These are phyloP conservation scores for Coemansia sp. DNA, from an alignment of 192 early-diverging fungal genomes.

Conservation along the genomic window DNA sequence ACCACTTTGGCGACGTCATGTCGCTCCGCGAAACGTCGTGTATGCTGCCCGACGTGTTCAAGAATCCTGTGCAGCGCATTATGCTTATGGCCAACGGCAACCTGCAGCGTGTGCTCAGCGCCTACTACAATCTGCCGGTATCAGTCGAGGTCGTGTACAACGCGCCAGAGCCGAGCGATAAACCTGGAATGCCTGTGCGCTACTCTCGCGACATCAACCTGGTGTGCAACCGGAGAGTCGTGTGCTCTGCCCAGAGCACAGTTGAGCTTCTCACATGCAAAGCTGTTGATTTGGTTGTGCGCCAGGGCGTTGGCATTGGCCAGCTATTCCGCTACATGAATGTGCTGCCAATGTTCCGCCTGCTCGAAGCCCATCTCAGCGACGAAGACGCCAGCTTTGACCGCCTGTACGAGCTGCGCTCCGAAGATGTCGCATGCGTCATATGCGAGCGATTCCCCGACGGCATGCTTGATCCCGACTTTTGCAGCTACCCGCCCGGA, in stretches of 20 bases:
- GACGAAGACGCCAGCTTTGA: conserved; percentile 44
- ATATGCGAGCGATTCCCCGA: conserved; percentile 47
- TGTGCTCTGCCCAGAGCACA: conserved; percentile 47
- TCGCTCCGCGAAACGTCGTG: conserved; percentile 54
- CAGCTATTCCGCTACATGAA: conserved; percentile 57
- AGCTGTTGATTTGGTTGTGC: conserved; percentile 46
- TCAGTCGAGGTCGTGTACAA: conserved; percentile 47
- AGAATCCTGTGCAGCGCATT: conserved; percentile 52
- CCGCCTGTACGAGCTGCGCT: conserved; percentile 47
- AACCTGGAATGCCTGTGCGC: conserved; percentile 28
- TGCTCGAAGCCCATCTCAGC: conserved; percentile 49
- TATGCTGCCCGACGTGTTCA: conserved; percentile 49
- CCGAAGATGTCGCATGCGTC: conserved; percentile 43
- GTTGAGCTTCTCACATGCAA: conserved; percentile 43
- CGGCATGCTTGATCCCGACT: conserved; percentile 50
- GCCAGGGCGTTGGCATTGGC: conserved; percentile 53
- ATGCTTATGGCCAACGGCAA: conserved; percentile 57
- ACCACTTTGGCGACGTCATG: conserved; percentile 56
- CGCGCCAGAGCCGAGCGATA: conserved; percentile 21
- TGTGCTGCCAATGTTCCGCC: conserved; percentile 44
- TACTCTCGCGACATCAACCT: conserved; percentile 51
- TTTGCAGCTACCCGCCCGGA: conserved; percentile 21
- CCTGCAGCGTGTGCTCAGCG: conserved; percentile 54
- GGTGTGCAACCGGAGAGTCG: conserved; percentile 44
- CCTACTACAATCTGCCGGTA: conserved; percentile 56